A percentile compares a stretch with the other conserved stretches of the same genome.
Conservation (phyloP, 306 rosid genomes). For the Vigna mungo region DNA sequence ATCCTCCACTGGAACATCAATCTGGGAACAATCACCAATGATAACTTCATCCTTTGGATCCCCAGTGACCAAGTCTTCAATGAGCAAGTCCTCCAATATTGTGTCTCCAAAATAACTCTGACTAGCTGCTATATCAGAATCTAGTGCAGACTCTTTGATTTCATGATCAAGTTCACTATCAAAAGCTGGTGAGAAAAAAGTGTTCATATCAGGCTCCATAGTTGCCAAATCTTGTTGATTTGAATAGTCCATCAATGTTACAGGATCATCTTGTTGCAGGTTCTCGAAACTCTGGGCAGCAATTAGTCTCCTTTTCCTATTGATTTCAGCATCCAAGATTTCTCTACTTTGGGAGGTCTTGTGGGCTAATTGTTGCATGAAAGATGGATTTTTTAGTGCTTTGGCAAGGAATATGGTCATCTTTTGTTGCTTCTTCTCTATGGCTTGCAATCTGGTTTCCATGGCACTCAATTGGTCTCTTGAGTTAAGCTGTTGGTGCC, state of each 20-base stretch:
- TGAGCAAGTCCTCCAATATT: constrained; percentile 61
- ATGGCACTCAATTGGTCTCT: constrained; percentile 49
- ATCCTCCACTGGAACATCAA: constrained; percentile 59
- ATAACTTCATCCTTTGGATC: constrained; percentile 54
- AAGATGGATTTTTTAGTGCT: constrained; percentile 60
- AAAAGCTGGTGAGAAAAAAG: constrained; percentile 46
- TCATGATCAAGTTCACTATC: constrained; percentile 55
- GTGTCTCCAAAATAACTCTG: constrained; percentile 36
- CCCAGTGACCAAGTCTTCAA: constrained; percentile 51
- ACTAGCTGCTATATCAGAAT: constrained; percentile 10
- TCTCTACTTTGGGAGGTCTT: constrained; percentile 46
- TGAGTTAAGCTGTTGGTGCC: constrained; percentile 71
- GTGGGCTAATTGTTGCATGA: constrained; percentile 51
- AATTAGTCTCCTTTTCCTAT: constrained; percentile 66
- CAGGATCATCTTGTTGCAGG: constrained; percentile 51
- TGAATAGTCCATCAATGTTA: constrained; percentile 26
- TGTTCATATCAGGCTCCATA: neutral
- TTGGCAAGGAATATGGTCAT: constrained; percentile 68
- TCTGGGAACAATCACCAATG: constrained; percentile 49
- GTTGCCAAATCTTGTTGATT: constrained; percentile 45
- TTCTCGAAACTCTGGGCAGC: constrained; percentile 58
- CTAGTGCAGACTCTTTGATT: constrained; percentile 38
- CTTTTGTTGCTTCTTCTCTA: constrained; percentile 72
- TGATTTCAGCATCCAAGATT: constrained; percentile 45
- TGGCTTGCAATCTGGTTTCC: constrained; percentile 61